Evolutionary conservation across 805 yeast genomes (phyloP), one percentile per base, ranked within the genome.

Genomic region (Saccharomyces kudriavzevii): DNA sequence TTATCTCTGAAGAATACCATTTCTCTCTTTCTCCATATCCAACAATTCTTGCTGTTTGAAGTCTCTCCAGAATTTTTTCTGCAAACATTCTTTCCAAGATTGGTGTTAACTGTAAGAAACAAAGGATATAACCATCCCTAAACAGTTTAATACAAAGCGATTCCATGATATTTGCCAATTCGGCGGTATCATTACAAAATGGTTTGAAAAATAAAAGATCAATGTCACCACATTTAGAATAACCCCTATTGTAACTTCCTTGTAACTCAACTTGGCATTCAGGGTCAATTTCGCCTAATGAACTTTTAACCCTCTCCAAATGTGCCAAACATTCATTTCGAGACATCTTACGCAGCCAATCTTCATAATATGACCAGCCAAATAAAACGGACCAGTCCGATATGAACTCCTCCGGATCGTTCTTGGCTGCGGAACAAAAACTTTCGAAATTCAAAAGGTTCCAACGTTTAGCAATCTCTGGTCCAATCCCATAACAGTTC

Each of bases 321-420:
- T 65, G 66, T n/a, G 47, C 29, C 14, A 54, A 58, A 50, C 67
- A 62, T 54, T 66, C 72, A 11, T 48, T 52, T 46, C 71, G 55
- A 2, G 61, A 51, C 4, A 68, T 64, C 10, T 50, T 51, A 30
- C 47, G 54, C 22, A 53, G 48, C 72, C 72, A 68, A 47, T 68
- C 72, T 20, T 65, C 65, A 52, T 61, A 68, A 51, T 60, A 68
- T 1, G 63, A 56, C 69, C 69, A 67, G 11, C 72, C 72, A 55
- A 59, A 63, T 29, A 68, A 47, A 14, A 60, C 56, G 11, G 60
- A 55, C 72, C 72, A 68, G n/a, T 61, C 62, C 5, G 48, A 28
- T 1, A 45, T 24, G 35, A 65, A 54, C 25, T 60, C 60, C 1
- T 54, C 50, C 0, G 66, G 62, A 9, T 54, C 53, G 22, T 55